These are phyloP conservation scores for Phaeosphaeria sp. DNA, from an alignment of 2,329 filamentous ascomycete genomes.

Conservation along the genomic window DNA sequence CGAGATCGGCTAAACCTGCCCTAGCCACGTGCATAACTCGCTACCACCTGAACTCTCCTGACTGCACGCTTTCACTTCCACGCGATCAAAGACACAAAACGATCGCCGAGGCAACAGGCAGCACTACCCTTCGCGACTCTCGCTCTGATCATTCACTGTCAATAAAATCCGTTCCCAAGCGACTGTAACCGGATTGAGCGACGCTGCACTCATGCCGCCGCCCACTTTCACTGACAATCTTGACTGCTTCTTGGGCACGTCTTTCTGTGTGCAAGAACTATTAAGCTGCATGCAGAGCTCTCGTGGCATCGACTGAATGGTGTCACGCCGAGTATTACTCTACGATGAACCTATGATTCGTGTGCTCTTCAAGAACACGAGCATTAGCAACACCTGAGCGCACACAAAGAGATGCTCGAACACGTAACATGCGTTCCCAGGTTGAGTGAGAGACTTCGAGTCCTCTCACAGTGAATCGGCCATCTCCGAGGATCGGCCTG, in stretches of 20 bases:
- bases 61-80: background rate
- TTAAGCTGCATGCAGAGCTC: background rate
- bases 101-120: background rate
- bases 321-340: no score
- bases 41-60: background rate
- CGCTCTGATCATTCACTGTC: no score
- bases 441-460: background rate
- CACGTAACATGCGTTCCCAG: background rate
- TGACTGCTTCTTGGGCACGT: background rate
- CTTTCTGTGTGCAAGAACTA: background rate
- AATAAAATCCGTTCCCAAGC: background rate
- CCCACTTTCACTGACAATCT: background rate
- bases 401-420: background rate
- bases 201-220: background rate
- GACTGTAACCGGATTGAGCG: background rate
- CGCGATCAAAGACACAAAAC: no score
- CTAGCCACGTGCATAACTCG: background rate
- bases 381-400: background rate
- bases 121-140: background rate
- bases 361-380: background rate
- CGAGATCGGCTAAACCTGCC: conserved; percentile 4
- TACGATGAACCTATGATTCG: background rate
- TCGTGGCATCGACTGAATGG: background rate
- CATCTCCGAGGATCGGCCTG: background rate
- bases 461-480: background rate